These are phyloP conservation scores for Tillandsia fasciculata DNA, from an alignment of 176 grass and related monocot genomes.

Conservation along the genomic window DNA sequence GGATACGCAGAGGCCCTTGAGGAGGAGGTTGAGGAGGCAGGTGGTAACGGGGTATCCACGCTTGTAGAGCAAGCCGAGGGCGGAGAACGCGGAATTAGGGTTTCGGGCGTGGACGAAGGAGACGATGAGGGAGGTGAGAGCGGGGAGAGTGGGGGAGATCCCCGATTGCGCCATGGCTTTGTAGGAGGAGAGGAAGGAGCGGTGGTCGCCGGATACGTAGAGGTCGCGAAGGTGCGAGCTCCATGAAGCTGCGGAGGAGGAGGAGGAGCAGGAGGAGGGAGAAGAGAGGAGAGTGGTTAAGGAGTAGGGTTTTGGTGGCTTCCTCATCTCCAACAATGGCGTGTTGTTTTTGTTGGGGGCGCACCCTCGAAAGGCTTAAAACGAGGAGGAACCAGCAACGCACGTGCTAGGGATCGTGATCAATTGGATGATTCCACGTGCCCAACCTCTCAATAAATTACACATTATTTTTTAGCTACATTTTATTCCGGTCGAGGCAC, in stretches of 20 bases:
- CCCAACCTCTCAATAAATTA: too few relatives aligned
- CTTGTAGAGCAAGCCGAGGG: constrained; percentile 23
- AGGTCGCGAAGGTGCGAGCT: background rate
- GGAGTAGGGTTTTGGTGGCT: background rate
- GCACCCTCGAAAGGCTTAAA: too few relatives aligned
- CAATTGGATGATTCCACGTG: too few relatives aligned
- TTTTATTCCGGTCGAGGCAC: too few relatives aligned
- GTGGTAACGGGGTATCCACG: constrained; percentile 16
- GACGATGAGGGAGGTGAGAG: background rate
- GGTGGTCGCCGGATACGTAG: background rate
- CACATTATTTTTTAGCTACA: too few relatives aligned
- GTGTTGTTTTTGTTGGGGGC: too few relatives aligned
- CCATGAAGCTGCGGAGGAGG: background rate
- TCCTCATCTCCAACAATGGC: background rate
- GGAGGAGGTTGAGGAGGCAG: constrained; percentile 12
- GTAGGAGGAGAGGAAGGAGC: background rate
- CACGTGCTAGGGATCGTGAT: too few relatives aligned
- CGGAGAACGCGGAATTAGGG: constrained; percentile 1
- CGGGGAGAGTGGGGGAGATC: background rate
- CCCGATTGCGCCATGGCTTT: background rate
- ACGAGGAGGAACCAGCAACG: too few relatives aligned
- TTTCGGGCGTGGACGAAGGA: background rate
- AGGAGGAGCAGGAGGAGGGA: background rate
- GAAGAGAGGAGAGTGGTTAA: background rate
- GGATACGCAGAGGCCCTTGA: constrained; percentile 20